These are phyloP conservation scores for Lignosus rhinocerotis DNA, from an alignment of 1,284 basidiomycete species.

Conservation along the genomic window DNA sequence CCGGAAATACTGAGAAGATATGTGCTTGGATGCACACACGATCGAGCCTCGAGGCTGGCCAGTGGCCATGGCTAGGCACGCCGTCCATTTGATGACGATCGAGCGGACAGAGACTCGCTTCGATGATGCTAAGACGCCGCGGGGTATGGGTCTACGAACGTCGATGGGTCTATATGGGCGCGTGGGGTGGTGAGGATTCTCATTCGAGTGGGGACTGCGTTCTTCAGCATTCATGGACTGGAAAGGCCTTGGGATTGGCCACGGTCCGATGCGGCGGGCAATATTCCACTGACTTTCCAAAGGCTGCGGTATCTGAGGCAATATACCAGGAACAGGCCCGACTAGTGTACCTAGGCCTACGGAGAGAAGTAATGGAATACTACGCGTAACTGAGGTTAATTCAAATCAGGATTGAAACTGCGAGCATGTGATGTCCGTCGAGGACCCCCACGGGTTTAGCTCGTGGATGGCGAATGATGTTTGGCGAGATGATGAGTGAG, in stretches of 20 bases:
- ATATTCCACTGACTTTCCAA: too few relatives aligned
- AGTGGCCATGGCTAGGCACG: too few relatives aligned
- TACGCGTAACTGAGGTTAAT: background rate
- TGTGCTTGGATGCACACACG: too few relatives aligned
- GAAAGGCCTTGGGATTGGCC: background rate
- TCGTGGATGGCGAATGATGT: background rate
- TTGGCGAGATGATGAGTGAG: background rate
- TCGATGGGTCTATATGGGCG: background rate
- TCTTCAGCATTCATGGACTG: background rate
- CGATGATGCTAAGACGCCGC: background rate
- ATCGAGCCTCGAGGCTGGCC: too few relatives aligned
- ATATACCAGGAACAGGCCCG: too few relatives aligned
- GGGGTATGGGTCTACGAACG: background rate
- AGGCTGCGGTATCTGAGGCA: too few relatives aligned
- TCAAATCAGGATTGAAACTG: background rate
- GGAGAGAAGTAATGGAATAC: background rate
- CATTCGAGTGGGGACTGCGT: background rate
- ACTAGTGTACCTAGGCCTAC: background rate
- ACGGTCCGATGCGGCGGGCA: too few relatives aligned
- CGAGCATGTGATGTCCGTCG: background rate
- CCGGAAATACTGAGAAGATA: too few relatives aligned
- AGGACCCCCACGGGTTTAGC: background rate
- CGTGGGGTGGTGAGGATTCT: background rate
- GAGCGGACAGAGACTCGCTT: background rate
- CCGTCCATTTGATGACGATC: background rate